These are phyloP conservation scores for Sophora flavescens DNA, from an alignment of 306 rosid genomes.

Conservation along the genomic window DNA sequence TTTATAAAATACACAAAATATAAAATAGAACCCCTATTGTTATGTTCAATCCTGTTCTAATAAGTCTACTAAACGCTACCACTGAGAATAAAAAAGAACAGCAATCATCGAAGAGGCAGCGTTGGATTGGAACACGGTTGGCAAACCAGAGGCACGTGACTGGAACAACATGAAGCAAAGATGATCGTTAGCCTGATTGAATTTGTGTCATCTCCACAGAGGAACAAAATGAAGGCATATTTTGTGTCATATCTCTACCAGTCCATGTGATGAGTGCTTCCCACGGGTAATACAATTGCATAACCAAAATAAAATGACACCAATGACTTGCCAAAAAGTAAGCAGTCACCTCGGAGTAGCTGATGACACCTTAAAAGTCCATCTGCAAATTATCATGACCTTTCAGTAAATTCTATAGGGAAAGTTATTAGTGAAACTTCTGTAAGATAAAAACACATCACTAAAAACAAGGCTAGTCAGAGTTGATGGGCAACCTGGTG, in stretches of 20 bases:
- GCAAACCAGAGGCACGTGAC: background rate
- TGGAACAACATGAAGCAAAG: background rate
- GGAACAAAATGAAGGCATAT: background rate
- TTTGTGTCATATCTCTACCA: background rate
- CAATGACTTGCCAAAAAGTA: constrained; percentile 12
- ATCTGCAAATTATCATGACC: constrained; percentile 31
- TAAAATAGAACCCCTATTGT: no score
- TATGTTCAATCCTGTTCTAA: no score
- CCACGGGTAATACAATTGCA: background rate
- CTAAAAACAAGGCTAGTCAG: background rate
- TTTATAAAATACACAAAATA: no score
- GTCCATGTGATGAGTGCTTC: background rate
- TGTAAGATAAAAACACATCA: background rate
- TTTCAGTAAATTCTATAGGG: constrained; percentile 4
- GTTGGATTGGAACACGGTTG: background rate
- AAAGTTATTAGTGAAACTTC: constrained; percentile 2
- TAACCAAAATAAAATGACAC: background rate
- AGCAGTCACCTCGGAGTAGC: constrained; percentile 10
- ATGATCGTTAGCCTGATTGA: constrained; percentile 9
- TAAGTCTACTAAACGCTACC: no score
- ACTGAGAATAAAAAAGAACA: background rate
- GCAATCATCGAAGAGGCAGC: background rate
- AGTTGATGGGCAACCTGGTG: no score
- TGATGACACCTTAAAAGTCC: constrained; percentile 14
- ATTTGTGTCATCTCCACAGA: background rate